Percentiles rank a stretch among this genome's conserved stretches.
Conservation (phyloP, 2,329 filamentous ascomycete species). For the Fusarium nodosum region DNA sequence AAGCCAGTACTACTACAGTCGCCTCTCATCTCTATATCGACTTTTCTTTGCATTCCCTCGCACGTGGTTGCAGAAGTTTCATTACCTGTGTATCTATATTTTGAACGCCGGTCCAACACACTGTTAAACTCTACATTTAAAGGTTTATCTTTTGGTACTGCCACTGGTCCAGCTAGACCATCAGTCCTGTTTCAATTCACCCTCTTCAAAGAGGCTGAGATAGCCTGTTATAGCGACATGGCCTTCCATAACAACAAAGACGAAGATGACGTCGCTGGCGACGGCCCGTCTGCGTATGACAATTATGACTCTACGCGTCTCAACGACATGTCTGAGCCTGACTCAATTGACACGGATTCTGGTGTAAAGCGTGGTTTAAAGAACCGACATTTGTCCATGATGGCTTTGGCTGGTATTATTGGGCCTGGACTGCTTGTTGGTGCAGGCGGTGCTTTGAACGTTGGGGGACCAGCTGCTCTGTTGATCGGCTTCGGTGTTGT, state of each 20-base stretch:
- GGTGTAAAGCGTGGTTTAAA: constrained; percentile 78
- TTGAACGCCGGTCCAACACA: not conserved
- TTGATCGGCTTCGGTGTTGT: constrained; percentile 81
- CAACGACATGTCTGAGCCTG: constrained; percentile 52
- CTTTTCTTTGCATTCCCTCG: constrained; percentile 29
- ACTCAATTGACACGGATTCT: constrained; percentile 69
- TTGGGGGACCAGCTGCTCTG: constrained; percentile 77
- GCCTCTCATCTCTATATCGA: constrained; percentile 39
- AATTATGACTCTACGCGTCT: constrained; percentile 40
- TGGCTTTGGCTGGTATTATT: constrained; percentile 72
- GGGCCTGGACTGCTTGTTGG: constrained; percentile 81
- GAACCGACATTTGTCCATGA: constrained; percentile 76
- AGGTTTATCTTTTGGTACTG: constrained; percentile 5
- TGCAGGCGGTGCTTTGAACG: constrained; percentile 75
- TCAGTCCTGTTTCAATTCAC: not conserved
- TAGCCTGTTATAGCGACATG: constrained; percentile 18
- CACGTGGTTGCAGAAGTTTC: constrained; percentile 18
- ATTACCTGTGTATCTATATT: constrained; percentile 16
- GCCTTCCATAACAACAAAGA: constrained; percentile 42
- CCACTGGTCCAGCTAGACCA: constrained; percentile 3
- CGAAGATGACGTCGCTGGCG: constrained; percentile 34
- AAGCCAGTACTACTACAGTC: constrained; percentile 17
- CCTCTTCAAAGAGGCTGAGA: constrained; percentile 20
- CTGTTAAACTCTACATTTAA: constrained; percentile 3
- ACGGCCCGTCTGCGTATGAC: constrained; percentile 36